Evolutionary conservation across 75 land plant genomes (phyloP).

Genomic region (Azolla pinnata): DNA sequence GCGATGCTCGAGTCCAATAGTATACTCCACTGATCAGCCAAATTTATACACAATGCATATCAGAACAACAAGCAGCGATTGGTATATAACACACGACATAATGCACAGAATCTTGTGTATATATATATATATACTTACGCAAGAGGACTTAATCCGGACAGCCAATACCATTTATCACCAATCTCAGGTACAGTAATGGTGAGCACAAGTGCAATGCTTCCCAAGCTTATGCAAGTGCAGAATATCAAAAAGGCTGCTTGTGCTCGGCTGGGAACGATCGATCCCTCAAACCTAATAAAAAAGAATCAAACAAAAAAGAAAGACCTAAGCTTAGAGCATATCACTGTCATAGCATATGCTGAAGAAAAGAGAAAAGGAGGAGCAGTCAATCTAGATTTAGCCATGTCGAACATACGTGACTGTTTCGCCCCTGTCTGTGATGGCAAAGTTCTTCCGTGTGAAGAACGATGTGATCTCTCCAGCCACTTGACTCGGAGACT

Average conservation of each 20-base stretch:
- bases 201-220: slow-evolving; percentile 80
- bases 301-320: background rate
- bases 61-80: no score
- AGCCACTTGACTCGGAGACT: slow-evolving; percentile 62
- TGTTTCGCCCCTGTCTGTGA: slow-evolving; percentile 64
- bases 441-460: slow-evolving; percentile 71
- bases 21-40: slow-evolving; percentile 62
- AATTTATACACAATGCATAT: background rate
- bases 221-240: slow-evolving; percentile 89
- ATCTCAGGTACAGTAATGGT: slow-evolving; percentile 76
- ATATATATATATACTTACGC: slow-evolving; percentile 83
- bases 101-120: no score
- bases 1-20: slow-evolving; percentile 81
- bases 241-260: slow-evolving; percentile 90
- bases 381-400: no score
- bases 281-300: slow-evolving; percentile 75
- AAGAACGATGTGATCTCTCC: slow-evolving; percentile 88
- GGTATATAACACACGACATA: no score
- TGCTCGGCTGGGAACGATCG: slow-evolving; percentile 83
- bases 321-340: background rate
- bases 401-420: slow-evolving; percentile 48
- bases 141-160: slow-evolving; percentile 75
- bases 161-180: slow-evolving; percentile 82
- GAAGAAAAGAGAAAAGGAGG: background rate
- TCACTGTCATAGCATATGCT: background rate